Evolutionary conservation across 768 basidiomycete species (phyloP).

Genomic region (Trametes maxima): DNA sequence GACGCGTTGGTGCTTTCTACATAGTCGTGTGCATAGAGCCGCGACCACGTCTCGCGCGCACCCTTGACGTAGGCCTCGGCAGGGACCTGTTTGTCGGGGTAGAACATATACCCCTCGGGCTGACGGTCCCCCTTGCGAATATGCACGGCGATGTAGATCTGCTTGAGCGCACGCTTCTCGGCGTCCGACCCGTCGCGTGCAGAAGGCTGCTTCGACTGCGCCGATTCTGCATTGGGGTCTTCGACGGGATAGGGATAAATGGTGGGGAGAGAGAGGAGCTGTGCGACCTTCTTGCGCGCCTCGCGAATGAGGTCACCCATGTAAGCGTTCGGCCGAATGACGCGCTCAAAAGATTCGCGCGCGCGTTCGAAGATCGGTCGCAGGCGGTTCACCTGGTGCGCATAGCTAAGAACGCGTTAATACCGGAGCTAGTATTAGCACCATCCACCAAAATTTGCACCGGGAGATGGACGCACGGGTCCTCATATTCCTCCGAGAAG

Average conservation of each 20-base stretch:
- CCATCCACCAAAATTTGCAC: no score
- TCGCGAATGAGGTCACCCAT: constrained; percentile 49
- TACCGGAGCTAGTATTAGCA: neutral
- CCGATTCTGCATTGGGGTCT: neutral
- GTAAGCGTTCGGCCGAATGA: constrained; percentile 55
- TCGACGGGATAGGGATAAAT: neutral
- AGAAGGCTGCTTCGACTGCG: neutral
- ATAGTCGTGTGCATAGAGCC: constrained; percentile 30
- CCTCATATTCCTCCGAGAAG: constrained; percentile 60
- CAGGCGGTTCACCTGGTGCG: constrained; percentile 53
- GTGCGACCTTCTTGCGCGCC: constrained; percentile 49
- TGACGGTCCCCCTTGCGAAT: constrained; percentile 64
- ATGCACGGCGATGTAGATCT: constrained; percentile 57
- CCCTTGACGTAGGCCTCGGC: constrained; percentile 49
- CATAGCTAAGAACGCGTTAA: constrained; percentile 44
- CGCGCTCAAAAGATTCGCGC: constrained; percentile 47
- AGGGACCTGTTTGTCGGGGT: constrained; percentile 43
- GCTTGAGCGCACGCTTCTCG: neutral
- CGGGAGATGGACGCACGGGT: constrained; percentile 51
- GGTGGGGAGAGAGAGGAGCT: constrained; percentile 27
- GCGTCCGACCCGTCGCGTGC: neutral
- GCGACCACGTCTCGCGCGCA: constrained; percentile 44
- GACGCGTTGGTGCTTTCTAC: constrained; percentile 16
- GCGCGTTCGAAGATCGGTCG: constrained; percentile 56
- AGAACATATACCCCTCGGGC: constrained; percentile 12